Base-by-base conservation (phyloP, 2,329 filamentous ascomycete species). In the Venturia asperata region DNA sequence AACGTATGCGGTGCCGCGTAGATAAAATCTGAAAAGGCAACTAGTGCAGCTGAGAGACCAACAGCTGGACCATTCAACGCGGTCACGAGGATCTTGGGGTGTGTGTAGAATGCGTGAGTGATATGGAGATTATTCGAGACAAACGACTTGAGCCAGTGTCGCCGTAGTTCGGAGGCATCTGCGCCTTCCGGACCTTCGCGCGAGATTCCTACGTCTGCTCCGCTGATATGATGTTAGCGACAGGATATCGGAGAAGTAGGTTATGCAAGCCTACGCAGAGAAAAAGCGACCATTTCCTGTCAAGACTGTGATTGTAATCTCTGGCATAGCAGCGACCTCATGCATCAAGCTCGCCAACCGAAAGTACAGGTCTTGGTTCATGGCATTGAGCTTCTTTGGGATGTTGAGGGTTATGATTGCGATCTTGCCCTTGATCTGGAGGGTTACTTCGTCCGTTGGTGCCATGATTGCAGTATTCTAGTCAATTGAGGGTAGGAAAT, bases 31-130 rank as follows among this genome's bases (percentile, higher is more conserved):
- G 90, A 90, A 75, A 91, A 89, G 37, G 87, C 87, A 66, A 91
- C 80, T 0, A 97, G 78, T 0, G 93, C 92, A 0, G 93, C 94
- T 1, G 89, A 90, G 41, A 97, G 87, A 6, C 94, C 94, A 64
- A 99, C 83, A 13, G 87, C 92, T 6, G 94, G 94, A 3, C 93
- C 94, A 78, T 97, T 97, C 69, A 97, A 87, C 0, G 91, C 94
- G 0, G 88, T 87, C 67, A 97, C 84, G 30, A 97, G 89, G 77
- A 97, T 89, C 79, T 97, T 97, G 71, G 92, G 90, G 78, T 97
- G 94, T 17, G 87, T 87, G 80, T 94, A 92, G 80, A 97, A 96
- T 70, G 91, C 88, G 71, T 91, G 88, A 1, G 92, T 94, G 71
- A 91, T 84, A 82, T 96, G 90, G 65, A 97, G 84, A 81, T 97